These are phyloP conservation scores for Euphorbia lathyris DNA, from an alignment of 345 rosid genomes.

Conservation along the genomic window DNA sequence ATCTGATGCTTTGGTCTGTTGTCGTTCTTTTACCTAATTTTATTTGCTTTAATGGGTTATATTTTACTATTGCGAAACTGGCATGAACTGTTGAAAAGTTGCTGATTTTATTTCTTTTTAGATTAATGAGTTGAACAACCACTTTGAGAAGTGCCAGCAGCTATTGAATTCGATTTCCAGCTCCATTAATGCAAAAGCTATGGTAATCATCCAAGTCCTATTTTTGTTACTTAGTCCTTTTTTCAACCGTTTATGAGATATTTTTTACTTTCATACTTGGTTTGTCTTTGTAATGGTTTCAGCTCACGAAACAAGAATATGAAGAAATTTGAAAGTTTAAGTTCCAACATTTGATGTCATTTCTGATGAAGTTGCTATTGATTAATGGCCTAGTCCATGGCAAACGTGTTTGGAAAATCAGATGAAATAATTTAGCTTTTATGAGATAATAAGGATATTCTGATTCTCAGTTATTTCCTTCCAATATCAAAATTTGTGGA, in stretches of 20 bases:
- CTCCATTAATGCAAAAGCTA: constrained; percentile 55
- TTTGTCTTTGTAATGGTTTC: not conserved
- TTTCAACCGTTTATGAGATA: not conserved
- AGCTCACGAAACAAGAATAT: not conserved
- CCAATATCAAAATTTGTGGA: not conserved
- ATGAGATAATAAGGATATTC: not conserved
- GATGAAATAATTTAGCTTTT: not conserved
- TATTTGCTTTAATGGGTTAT: not conserved
- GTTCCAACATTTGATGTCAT: not conserved
- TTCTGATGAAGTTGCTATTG: not conserved
- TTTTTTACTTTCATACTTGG: not conserved
- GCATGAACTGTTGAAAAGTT: constrained; percentile 8
- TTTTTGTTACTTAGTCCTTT: not conserved
- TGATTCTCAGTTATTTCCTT: not conserved
- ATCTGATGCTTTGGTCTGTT: constrained; percentile 67
- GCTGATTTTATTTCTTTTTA: constrained; percentile 21
- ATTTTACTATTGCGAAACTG: not conserved
- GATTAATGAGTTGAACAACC: constrained; percentile 67
- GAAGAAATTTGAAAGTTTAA: not conserved
- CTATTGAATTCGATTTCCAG: constrained; percentile 71
- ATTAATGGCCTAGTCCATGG: not conserved
- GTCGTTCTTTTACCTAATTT: not conserved
- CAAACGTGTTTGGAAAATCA: not conserved
- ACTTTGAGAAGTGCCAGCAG: constrained; percentile 91
- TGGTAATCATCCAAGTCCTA: constrained; percentile 38